A percentile compares a stretch with the other conserved stretches of the same genome.
These are phyloP conservation scores for Allium sativum DNA, from an alignment of 106 monocot genomes.

Conservation along the genomic window DNA sequence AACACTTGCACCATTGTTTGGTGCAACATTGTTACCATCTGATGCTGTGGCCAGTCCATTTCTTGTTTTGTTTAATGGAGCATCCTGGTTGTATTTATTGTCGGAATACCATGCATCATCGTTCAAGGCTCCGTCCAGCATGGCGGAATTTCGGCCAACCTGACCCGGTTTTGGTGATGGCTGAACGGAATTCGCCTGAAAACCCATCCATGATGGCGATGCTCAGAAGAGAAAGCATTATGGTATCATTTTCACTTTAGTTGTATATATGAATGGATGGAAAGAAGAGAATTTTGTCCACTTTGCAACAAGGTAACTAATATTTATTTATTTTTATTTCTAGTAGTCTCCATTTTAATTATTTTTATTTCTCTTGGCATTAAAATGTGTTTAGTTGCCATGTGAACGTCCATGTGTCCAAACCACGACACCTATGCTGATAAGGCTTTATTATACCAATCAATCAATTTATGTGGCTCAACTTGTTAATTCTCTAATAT, in stretches of 20 bases:
- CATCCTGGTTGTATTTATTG: conserved; percentile 18
- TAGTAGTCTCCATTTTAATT: neutral
- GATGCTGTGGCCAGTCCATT: conserved; percentile 31
- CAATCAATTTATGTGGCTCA: neutral
- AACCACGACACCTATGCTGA: neutral
- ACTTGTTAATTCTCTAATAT: neutral
- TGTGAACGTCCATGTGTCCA: neutral
- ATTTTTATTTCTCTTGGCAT: neutral
- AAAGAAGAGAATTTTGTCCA: conserved; percentile 79
- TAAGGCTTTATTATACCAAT: neutral
- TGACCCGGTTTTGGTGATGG: too few species aligned
- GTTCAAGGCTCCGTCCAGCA: too few species aligned
- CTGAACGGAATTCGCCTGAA: too few species aligned
- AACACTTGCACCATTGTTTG: too few species aligned
- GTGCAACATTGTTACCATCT: conserved; percentile 26
- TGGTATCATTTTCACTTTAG: conserved; percentile 82
- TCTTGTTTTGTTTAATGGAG: conserved; percentile 43
- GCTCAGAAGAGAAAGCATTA: too few species aligned
- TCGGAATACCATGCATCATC: too few species aligned
- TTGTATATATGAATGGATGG: conserved; percentile 94
- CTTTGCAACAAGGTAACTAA: conserved; percentile 62
- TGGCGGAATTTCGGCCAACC: too few species aligned
- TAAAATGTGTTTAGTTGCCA: neutral
- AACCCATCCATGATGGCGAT: too few species aligned
- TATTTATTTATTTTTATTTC: neutral